phyloP scores from a whole-genome alignment of 1,284 basidiomycete genomes.

The Microbotryum violaceum region DNA sequence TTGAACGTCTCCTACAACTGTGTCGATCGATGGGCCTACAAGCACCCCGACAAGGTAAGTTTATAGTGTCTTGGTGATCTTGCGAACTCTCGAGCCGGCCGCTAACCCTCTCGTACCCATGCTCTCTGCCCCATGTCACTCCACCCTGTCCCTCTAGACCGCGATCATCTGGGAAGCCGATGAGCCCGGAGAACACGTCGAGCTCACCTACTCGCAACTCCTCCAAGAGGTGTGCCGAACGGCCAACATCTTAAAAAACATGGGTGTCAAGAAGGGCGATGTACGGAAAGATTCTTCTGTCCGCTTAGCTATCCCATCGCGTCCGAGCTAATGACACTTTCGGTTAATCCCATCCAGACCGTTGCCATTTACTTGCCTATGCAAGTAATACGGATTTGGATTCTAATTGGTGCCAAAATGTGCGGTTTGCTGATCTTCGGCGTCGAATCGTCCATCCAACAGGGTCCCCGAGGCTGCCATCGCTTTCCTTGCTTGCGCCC shows the following conservation, averaged over 20 bases:
- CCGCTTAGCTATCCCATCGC: neutral
- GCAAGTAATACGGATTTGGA: slow-evolving; percentile 2
- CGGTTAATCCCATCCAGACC: slow-evolving; percentile 38
- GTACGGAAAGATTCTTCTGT: slow-evolving; percentile 37
- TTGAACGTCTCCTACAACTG: slow-evolving; percentile 85
- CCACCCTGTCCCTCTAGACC: slow-evolving; percentile 46
- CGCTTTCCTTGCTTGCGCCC: slow-evolving; percentile 92
- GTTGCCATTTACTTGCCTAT: slow-evolving; percentile 67
- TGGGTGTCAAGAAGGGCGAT: slow-evolving; percentile 94
- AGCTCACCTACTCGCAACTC: slow-evolving; percentile 76
- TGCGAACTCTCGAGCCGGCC: too few relatives aligned
- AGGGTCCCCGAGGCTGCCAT: slow-evolving; percentile 65
- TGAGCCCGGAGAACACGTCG: slow-evolving; percentile 72
- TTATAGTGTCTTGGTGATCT: neutral
- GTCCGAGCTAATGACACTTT: neutral
- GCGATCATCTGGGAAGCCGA: slow-evolving; percentile 99
- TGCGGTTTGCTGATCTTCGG: neutral
- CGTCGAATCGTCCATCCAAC: neutral
- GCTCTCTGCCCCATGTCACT: neutral
- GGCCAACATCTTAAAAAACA: slow-evolving; percentile 83
- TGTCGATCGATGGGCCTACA: slow-evolving; percentile 91
- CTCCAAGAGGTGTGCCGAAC: slow-evolving; percentile 80
- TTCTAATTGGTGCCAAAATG: slow-evolving; percentile 9
- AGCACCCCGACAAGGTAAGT: slow-evolving; percentile 74
- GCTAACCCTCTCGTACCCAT: neutral